Base-by-base conservation (phyloP, 768 basidiomycete genomes). In the Termitomyces sp. region DNA sequence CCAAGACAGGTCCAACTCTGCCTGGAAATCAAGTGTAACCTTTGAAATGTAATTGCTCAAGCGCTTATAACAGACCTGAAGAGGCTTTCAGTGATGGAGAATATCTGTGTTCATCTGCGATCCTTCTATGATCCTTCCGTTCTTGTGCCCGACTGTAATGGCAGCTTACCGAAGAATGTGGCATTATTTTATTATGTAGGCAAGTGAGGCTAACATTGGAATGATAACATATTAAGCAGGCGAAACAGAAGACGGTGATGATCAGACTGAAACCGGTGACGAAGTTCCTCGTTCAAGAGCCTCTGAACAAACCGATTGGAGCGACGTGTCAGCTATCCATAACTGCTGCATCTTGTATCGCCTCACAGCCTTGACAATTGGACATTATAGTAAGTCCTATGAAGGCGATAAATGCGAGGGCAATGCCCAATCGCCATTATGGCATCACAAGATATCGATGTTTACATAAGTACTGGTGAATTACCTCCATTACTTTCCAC, bases 361-460 rank as follows among this genome's bases (percentile, higher is more conserved):
- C 16, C 39, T 46, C 14, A 60, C 22, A 47, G 92, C 84, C 76
- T 92, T 92, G 67, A 96, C 90, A 64, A 97, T 85, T 32, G 91
- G n/a, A 92, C 50, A 97, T 88, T 64, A 98, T 86, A 67, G 97
- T 95, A 75, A 99, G 91, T 69, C 94, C 79, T 62, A 97, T 80
- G 68, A 98, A 88, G 56, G 98, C 83, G 52, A 81, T 79, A 64
- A 98, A 86, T 50, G 88, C 92, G 37, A 90, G 78, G 54, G 86
- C 91, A 67, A 99, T 96, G 73, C 97, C 92, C 72, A 98, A 85
- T 74, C 94, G 86, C 96, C n/a, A 32, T 14, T 14, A 14, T 12
- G 20, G 22, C n/a, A 42, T 32, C 14, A 48, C 37, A 18, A 62
- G 63, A 26, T 18, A 20, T 14, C 2, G 24, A 20, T 22, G 54